Base-by-base conservation (phyloP, 169 alveolate genomes). In the Amoebophrya sp. region DNA sequence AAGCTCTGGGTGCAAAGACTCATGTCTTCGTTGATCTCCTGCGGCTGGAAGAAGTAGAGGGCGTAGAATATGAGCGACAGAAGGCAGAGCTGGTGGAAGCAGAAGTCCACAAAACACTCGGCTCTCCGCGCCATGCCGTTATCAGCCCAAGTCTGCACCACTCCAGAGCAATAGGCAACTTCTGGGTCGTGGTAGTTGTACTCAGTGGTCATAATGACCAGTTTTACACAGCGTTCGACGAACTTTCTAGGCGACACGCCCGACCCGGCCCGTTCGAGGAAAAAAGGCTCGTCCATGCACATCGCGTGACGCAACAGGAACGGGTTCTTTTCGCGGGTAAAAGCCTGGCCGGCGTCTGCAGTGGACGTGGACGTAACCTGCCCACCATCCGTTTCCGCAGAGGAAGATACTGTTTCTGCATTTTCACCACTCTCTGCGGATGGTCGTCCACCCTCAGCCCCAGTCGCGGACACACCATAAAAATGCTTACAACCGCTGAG, bases 21-120 rank as follows among this genome's bases (percentile, higher is more conserved):
- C 83, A 65, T 65, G 83, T 65, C 83, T 36, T 65, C 36, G 83
- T 65, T 65, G 83, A 65, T 65, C 83, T 65, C 83, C 38, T 65
- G 39, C 36, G 26, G 33, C 38, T 36, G 83, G 83, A 65, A 65
- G 83, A 65, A 65, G 83, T 65, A 65, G 39, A 65, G 33, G 33
- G 83, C 83, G 83, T 65, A 65, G 33, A 65, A 65, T 6, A 65
- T 26, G 83, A 65, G 83, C 36, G 36, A 12, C 36, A 65, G 2
- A 10, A 65, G 33, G 83, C 83, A 65, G 2, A 65, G 2, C 83
- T 65, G 83, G 83, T 65, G 83, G 83, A 26, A 65, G 83, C 83
- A 65, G 33, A 65, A 65, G 83, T 65, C 83, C 33, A 65, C 83
- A 18, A 65, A 65, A 36, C 83, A 65, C 83, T 65, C 33, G 83